phyloP scores from a whole-genome alignment of 257 asterid species.

The Avicennia marina region DNA sequence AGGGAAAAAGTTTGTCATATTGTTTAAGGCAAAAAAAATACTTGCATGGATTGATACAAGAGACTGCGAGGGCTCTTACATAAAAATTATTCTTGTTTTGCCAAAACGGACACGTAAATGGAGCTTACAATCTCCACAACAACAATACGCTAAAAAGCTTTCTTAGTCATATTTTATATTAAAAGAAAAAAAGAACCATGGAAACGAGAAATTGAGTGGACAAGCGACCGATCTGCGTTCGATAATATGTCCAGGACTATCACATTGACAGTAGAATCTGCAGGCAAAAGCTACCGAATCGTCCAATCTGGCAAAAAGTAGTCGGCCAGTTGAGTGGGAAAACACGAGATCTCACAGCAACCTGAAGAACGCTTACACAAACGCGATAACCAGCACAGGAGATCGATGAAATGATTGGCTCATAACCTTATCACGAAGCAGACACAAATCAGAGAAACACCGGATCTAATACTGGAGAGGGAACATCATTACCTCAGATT shows the following conservation, averaged over 20 bases:
- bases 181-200: not conserved
- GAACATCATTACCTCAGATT: not conserved
- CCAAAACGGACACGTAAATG: not conserved
- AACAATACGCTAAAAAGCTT: not conserved
- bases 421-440: conserved; percentile 4
- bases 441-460: not conserved
- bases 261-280: not conserved
- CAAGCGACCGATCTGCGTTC: not conserved
- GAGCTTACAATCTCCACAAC: not conserved
- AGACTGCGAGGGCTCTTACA: not conserved
- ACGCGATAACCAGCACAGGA: not conserved
- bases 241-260: not conserved
- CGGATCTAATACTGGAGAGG: not conserved
- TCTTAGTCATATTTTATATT: not conserved
- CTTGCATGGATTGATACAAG: not conserved
- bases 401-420: conserved; percentile 1
- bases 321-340: not conserved
- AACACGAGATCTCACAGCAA: conserved; percentile 21
- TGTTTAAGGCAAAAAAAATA: no score
- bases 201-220: not conserved
- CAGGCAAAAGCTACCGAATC: not conserved
- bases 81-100: no score
- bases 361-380: not conserved
- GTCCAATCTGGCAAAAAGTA: not conserved
- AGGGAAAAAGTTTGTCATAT: no score